phyloP scores from a whole-genome alignment of 192 early-diverging fungal genomes.

The Backusella westeae region DNA sequence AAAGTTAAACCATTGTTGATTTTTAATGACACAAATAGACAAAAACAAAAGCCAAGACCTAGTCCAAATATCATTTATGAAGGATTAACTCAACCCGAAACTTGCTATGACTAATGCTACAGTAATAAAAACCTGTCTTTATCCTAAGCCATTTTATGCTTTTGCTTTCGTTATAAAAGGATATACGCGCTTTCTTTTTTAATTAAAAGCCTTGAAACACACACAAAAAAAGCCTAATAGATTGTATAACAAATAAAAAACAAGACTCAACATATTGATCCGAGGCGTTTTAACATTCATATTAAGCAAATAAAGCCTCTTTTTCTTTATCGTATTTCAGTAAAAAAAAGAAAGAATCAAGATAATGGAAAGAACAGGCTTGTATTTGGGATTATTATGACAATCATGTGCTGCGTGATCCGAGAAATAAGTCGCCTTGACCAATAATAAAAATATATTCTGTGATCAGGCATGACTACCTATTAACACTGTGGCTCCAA shows the following conservation, averaged over 20 bases:
- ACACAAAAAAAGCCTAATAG: neutral
- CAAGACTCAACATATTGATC: neutral
- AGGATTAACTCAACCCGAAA: neutral
- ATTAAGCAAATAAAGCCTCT: neutral
- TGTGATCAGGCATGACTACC: conserved; percentile 1
- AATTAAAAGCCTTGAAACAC: neutral
- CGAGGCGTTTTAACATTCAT: neutral
- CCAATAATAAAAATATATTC: neutral
- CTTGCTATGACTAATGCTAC: neutral
- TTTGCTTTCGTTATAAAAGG: neutral
- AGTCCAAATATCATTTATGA: neutral
- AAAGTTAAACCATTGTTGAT: conserved; percentile 4
- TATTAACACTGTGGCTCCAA: neutral
- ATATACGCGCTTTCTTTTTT: neutral
- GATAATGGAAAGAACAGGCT: neutral
- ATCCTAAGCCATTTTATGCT: neutral
- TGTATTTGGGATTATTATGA: neutral
- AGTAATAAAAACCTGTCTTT: neutral
- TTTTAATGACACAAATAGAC: conserved; percentile 5
- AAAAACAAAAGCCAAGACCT: neutral
- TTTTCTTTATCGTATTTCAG: neutral
- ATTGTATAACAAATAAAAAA: conserved; percentile 5
- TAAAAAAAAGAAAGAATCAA: neutral
- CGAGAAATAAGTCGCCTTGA: neutral
- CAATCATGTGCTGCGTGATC: conserved; percentile 1